Evolutionary conservation across 2,329 filamentous ascomycete species (phyloP), one percentile per base, ranked within the genome.

Genomic region (Phaeosphaeriaceae sp.): DNA sequence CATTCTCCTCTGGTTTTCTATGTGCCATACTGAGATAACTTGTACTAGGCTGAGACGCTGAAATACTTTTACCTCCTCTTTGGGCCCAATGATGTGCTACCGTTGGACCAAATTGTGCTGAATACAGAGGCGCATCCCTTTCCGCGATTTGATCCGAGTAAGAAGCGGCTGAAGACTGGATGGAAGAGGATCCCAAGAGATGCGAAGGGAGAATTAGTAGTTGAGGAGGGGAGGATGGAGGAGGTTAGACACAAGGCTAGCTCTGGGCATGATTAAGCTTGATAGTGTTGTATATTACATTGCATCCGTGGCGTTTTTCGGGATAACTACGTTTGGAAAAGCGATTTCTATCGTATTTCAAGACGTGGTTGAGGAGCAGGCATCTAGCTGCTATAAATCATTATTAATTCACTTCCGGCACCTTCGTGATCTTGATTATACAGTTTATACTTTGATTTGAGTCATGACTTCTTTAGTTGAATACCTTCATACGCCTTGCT

Each of bases 21-120:
- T 32, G 6, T 17, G 17, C 8, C 6, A n/a, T 40, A 21, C 26
- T 55, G 18, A 54, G 36, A 35, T n/a, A 6, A 4, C 15, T 16
- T 12, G 23, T 6, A 15, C n/a, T n/a, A 91, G 88, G 92, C 94
- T 38, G 94, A 99, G 77, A 99, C 94, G 17, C 80, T 99, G 36
- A 99, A 99, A 76, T 99, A 99, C 72, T 89, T 99, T 72, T 99
- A 96, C 73, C 84, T 99, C 33, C 81, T 99, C 28, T 99, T 99
- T 76, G 92, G 90, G 2, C 86, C 89, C 3, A 80, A 87, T 57
- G 89, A 95, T 52, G 75, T 97, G 30, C 79, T 97, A 34, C 91
- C 92, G 2, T 80, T 99, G 26, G 89, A 94, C 62, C 84, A 92
- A 64, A 81, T 96, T 20, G 92, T 99, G 32, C 86, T 97, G 69